Conservation (phyloP, 2,329 filamentous ascomycete species). For the Pezicula neosporulosa region DNA sequence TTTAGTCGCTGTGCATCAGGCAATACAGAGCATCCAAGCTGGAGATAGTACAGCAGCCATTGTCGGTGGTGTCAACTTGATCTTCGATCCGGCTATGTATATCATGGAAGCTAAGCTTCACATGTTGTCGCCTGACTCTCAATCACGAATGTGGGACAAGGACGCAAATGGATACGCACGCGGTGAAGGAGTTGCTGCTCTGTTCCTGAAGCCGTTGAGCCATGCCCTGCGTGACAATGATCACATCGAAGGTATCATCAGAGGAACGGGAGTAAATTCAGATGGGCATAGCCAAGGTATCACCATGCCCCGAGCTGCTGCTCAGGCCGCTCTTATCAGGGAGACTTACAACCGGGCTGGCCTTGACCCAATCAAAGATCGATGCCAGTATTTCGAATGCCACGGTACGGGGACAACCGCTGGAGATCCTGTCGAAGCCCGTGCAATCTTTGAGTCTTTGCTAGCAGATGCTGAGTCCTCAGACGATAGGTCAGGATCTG, state of each 20-base stretch:
- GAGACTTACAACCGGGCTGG: too few relatives aligned
- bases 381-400: slow-evolving; percentile 8
- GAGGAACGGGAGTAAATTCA: too few relatives aligned
- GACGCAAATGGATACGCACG: slow-evolving; percentile 57
- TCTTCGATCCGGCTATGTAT: slow-evolving; percentile 5
- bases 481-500: too few relatives aligned
- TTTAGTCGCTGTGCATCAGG: slow-evolving; percentile 26
- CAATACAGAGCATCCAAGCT: background rate
- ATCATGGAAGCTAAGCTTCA: background rate
- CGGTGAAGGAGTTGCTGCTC: slow-evolving; percentile 55
- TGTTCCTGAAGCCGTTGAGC: slow-evolving; percentile 54
- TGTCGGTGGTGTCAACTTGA: slow-evolving; percentile 37
- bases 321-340: too few relatives aligned
- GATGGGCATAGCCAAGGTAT: too few relatives aligned
- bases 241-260: slow-evolving; percentile 32
- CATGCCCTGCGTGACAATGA: slow-evolving; percentile 56
- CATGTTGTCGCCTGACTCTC: slow-evolving; percentile 42
- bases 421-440: slow-evolving; percentile 14
- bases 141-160: slow-evolving; percentile 48
- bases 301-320: too few relatives aligned
- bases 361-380: background rate
- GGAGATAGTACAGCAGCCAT: slow-evolving; percentile 33
- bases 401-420: slow-evolving; percentile 14
- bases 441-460: slow-evolving; percentile 3
- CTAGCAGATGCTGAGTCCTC: too few relatives aligned